Percentiles rank a stretch among this genome's conserved stretches.
Evolutionary conservation across 2,329 filamentous ascomycete genomes (phyloP).

Genomic region (Chrysoporthe cubensis): DNA sequence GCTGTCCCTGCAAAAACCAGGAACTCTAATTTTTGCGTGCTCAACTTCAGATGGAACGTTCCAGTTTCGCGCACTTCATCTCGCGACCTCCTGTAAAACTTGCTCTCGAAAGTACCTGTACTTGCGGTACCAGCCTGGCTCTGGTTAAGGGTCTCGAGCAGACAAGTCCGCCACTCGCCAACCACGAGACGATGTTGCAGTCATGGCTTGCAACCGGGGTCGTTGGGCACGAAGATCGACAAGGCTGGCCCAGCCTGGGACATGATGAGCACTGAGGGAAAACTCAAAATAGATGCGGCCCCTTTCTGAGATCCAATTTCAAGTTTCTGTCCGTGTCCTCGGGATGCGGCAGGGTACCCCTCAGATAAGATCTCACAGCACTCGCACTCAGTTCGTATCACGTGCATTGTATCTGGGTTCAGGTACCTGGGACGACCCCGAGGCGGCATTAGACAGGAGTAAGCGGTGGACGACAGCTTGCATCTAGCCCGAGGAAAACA

Average conservation of each 20-base stretch:
- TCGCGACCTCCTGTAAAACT: neutral
- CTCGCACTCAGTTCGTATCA: neutral
- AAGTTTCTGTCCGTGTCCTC: neutral
- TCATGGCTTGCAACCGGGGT: slow-evolving; percentile 5
- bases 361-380: slow-evolving; percentile 5
- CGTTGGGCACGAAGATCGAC: slow-evolving; percentile 28
- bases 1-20: neutral
- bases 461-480: neutral
- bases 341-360: slow-evolving; percentile 1
- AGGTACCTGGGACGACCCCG: neutral
- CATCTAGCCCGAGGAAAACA: neutral
- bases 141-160: neutral
- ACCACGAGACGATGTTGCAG: slow-evolving; percentile 18
- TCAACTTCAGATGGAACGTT: neutral
- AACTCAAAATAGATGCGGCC: slow-evolving; percentile 10
- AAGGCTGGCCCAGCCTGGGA: neutral
- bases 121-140: neutral
- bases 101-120: slow-evolving; percentile 1
- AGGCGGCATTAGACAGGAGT: neutral
- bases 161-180: neutral
- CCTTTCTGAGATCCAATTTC: neutral
- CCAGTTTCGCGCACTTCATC: neutral
- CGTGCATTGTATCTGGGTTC: neutral
- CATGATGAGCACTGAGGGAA: slow-evolving; percentile 1
- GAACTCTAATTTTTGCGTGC: neutral